Evolutionary conservation across 2,329 filamentous ascomycete species (phyloP).

Genomic region (Colletotrichum lini): DNA sequence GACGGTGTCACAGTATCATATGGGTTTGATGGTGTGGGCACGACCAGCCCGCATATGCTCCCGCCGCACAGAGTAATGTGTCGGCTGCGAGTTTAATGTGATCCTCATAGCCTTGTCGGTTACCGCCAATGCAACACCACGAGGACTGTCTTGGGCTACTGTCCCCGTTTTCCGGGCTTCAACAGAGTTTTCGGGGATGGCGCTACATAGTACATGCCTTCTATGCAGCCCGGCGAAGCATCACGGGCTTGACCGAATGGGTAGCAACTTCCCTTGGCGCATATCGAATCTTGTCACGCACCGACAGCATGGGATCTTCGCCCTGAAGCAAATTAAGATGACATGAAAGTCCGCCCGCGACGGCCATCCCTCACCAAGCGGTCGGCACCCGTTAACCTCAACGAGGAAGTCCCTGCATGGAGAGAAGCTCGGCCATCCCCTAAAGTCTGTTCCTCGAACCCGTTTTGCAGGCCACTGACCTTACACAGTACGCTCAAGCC

Average conservation of each 20-base stretch:
- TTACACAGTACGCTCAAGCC: conserved; percentile 4
- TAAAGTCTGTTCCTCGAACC: conserved; percentile 36
- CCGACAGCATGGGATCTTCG: conserved; percentile 32
- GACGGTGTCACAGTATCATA: conserved; percentile 39
- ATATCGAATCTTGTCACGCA: conserved; percentile 10
- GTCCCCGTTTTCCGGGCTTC: neutral
- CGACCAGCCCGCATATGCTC: conserved; percentile 24
- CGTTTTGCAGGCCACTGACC: conserved; percentile 18
- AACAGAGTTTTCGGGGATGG: conserved; percentile 21
- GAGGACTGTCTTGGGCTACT: neutral
- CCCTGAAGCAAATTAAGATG: conserved; percentile 31
- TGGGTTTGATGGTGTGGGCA: conserved; percentile 37
- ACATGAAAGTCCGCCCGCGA: conserved; percentile 37
- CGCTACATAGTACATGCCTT: conserved; percentile 2
- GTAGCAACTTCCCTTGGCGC: conserved; percentile 15
- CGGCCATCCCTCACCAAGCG: conserved; percentile 20
- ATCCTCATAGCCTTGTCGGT: neutral
- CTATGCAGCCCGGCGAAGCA: conserved; percentile 24
- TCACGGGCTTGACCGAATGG: neutral
- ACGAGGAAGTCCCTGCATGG: conserved; percentile 41
- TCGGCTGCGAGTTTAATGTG: conserved; percentile 26
- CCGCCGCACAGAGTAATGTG: conserved; percentile 32
- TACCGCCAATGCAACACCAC: neutral
- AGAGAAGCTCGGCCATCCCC: conserved; percentile 28
- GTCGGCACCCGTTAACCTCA: conserved; percentile 11